Percentiles rank a stretch among this genome's conserved stretches.
phyloP scores from a whole-genome alignment of 2,329 filamentous ascomycete genomes.

The Aspergillus caelatus region DNA sequence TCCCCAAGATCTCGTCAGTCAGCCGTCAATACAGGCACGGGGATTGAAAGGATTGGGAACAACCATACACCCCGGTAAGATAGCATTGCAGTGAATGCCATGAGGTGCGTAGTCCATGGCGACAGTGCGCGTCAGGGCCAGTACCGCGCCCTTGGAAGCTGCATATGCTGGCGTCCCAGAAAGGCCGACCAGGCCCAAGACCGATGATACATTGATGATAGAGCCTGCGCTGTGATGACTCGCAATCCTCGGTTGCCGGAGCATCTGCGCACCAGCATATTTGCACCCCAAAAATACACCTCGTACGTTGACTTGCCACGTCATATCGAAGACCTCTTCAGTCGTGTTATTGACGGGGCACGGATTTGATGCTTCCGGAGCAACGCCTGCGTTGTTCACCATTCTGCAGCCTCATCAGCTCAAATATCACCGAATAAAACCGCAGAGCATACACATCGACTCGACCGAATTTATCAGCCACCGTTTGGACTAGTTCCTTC shows the following conservation, averaged over 20 bases:
- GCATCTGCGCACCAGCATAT: neutral
- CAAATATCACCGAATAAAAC: neutral
- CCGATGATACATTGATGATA: neutral
- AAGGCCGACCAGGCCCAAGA: neutral
- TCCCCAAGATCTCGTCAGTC: neutral
- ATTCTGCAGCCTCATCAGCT: neutral
- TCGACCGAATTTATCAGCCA: neutral
- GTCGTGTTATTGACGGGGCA: neutral
- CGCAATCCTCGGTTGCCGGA: neutral
- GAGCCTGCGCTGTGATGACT: neutral
- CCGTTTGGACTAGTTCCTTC: neutral
- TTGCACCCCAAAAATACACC: neutral
- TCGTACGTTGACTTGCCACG: neutral
- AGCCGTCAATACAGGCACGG: neutral
- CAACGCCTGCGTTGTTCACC: neutral
- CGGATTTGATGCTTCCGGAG: neutral
- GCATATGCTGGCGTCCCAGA: constrained; percentile 1
- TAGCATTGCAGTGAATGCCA: constrained; percentile 14
- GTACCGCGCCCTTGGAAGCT: constrained; percentile 26
- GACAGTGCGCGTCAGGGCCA: constrained; percentile 6
- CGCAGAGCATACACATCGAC: neutral
- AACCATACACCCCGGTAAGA: constrained; percentile 18
- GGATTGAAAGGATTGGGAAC: neutral
- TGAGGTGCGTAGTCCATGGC: constrained; percentile 15
- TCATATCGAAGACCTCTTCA: neutral